phyloP scores from a whole-genome alignment of 768 basidiomycete genomes.

The Tephrocybe sp. region DNA sequence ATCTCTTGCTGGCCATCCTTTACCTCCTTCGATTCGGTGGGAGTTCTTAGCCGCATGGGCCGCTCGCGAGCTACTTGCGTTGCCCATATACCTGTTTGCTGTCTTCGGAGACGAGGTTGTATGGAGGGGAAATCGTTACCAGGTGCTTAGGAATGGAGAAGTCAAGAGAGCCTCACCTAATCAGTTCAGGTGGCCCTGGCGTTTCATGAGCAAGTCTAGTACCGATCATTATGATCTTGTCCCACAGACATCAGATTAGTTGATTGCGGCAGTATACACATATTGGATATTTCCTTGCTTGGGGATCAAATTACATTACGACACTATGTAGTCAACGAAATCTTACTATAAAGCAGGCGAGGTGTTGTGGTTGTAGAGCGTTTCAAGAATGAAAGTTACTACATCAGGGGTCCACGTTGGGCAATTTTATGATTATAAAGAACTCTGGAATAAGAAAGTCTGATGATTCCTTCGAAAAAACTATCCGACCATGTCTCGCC shows the following conservation, averaged over 20 bases:
- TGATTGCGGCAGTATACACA: neutral
- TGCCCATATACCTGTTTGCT: slow-evolving; percentile 87
- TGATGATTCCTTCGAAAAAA: slow-evolving; percentile 61
- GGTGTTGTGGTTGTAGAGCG: too few relatives aligned
- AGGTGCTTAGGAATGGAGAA: slow-evolving; percentile 73
- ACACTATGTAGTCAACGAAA: neutral
- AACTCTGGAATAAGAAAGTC: slow-evolving; percentile 47
- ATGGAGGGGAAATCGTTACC: slow-evolving; percentile 87
- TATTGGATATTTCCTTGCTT: neutral
- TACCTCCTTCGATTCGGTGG: slow-evolving; percentile 47
- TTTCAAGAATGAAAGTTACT: too few relatives aligned
- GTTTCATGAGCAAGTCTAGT: slow-evolving; percentile 20
- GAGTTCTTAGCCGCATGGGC: slow-evolving; percentile 79
- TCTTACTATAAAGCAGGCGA: too few relatives aligned
- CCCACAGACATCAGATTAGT: neutral
- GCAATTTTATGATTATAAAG: slow-evolving; percentile 1
- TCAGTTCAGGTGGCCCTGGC: slow-evolving; percentile 24
- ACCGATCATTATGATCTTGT: slow-evolving; percentile 31
- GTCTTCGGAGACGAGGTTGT: slow-evolving; percentile 79
- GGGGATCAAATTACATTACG: neutral
- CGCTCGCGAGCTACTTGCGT: slow-evolving; percentile 74
- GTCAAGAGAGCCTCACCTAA: slow-evolving; percentile 36
- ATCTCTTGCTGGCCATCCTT: slow-evolving; percentile 68
- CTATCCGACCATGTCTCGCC: slow-evolving; percentile 53
- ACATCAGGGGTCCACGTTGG: neutral